Evolutionary conservation across 179 eudicot species (phyloP).

Genomic region (Silene noctiflora): DNA sequence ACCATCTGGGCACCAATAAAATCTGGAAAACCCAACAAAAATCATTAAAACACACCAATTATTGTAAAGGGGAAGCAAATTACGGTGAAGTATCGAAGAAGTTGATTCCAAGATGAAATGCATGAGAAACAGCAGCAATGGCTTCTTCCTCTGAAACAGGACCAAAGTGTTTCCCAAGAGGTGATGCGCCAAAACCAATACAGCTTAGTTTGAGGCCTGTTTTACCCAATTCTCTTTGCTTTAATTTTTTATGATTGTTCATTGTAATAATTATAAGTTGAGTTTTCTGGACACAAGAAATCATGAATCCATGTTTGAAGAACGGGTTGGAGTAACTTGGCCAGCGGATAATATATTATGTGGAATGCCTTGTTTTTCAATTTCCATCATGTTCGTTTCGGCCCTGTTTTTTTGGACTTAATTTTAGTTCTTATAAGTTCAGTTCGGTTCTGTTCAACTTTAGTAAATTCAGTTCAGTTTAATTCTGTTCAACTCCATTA

Average conservation of each 20-base stretch:
- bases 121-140: conserved; percentile 58
- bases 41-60: not conserved
- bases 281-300: no score
- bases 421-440: no score
- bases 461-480: no score
- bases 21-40: not conserved
- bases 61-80: not conserved
- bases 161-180: conserved; percentile 86
- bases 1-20: not conserved
- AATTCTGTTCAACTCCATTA: no score
- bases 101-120: conserved; percentile 71
- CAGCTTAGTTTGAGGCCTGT: conserved; percentile 76
- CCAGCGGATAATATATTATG: no score
- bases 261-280: conserved; percentile 10
- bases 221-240: conserved; percentile 64
- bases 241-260: conserved; percentile 26
- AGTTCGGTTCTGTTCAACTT: no score
- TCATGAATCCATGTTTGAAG: no score
- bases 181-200: conserved; percentile 91
- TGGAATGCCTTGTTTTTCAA: no score
- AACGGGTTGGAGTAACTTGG: no score
- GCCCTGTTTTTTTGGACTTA: no score
- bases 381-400: no score
- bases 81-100: conserved; percentile 97
- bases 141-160: conserved; percentile 63